These are phyloP conservation scores for Backusella mclennaniae DNA, from an alignment of 192 early-diverging fungal genomes.

Conservation along the genomic window DNA sequence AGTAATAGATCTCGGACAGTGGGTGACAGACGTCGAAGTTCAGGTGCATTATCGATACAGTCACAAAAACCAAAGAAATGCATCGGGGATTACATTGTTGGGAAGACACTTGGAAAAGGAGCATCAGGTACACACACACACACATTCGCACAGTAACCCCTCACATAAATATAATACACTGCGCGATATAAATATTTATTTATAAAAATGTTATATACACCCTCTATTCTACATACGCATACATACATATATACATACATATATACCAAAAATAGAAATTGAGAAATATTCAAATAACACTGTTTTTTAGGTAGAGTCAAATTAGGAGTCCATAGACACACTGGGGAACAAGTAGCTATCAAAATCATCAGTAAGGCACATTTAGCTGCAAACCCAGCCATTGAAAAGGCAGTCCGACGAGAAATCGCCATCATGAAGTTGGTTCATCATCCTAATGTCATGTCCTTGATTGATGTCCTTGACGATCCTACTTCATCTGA, in stretches of 20 bases:
- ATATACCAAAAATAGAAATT: conserved; percentile 2
- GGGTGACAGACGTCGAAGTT: conserved; percentile 24
- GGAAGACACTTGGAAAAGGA: conserved; percentile 52
- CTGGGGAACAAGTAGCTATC: conserved; percentile 51
- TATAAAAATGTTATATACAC: too few relatives aligned
- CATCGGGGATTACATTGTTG: conserved; percentile 47
- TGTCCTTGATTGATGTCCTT: conserved; percentile 47
- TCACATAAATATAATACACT: background rate
- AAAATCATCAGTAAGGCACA: conserved; percentile 53
- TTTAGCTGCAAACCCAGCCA: conserved; percentile 46
- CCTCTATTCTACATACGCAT: background rate
- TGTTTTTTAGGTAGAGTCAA: conserved; percentile 46
- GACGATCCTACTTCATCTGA: conserved; percentile 33
- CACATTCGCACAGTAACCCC: background rate
- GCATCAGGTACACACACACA: conserved; percentile 45
- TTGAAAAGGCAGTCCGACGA: conserved; percentile 47
- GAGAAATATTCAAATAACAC: background rate
- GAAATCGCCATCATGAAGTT: conserved; percentile 57
- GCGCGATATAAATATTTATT: too few relatives aligned
- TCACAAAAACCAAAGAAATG: conserved; percentile 34
- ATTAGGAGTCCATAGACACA: conserved; percentile 41
- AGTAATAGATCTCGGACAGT: conserved; percentile 16
- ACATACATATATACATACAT: background rate
- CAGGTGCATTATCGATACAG: conserved; percentile 19
- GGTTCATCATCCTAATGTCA: conserved; percentile 52